Base-by-base conservation (phyloP, 2,329 filamentous ascomycete genomes). In the Hypoxylon rubiginosum region DNA sequence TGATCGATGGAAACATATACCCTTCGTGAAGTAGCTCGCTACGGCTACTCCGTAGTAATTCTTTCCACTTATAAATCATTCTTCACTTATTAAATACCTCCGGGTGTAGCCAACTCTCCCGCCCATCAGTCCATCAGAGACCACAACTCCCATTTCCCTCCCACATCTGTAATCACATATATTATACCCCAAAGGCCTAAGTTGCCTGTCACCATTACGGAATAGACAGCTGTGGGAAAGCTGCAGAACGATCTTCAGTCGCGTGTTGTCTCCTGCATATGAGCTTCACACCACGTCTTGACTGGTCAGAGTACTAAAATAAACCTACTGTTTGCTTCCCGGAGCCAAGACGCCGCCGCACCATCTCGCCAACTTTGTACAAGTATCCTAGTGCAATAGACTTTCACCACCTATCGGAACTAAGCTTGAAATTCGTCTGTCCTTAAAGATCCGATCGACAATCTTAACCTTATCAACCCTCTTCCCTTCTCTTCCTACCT, bases 1-100 rank as follows among this genome's bases (percentile, higher is more conserved):
- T 64, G 49, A 69, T 69, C 53, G 49, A 61, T 59, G 58, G 53
- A 64, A 69, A 61, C 41, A 63, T 62, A 66, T 45, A 58, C 59
- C 52, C 43, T 66, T 61, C 63, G 30, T 58, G 50, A 66, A 19
- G 50, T 62, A 66, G 57, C 63, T 69, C 41, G 66, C 60, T 60
- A 66, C 66, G 63, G 66, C 56, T 39, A 30, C 57, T 54, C 63
- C 63, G 63, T 64, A 46, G 32, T 45, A n/a, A 41, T 52, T 52
- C 46, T 62, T 63, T 36, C 45, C 43, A 32, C 56, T 61, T 46
- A 45, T 52, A 55, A 52, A 24, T n/a, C 39, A 21, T 57, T 46
- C 34, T 10, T 34, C n/a, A 24, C 48, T 58, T 69, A 66, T 58
- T 69, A 66, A 64, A 61, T 69, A 69, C 56, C 56, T 62, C 26